A percentile compares a stretch with the other conserved stretches of the same genome.
These are phyloP conservation scores for Rickenella mellea DNA, from an alignment of 768 basidiomycete species.

Conservation along the genomic window DNA sequence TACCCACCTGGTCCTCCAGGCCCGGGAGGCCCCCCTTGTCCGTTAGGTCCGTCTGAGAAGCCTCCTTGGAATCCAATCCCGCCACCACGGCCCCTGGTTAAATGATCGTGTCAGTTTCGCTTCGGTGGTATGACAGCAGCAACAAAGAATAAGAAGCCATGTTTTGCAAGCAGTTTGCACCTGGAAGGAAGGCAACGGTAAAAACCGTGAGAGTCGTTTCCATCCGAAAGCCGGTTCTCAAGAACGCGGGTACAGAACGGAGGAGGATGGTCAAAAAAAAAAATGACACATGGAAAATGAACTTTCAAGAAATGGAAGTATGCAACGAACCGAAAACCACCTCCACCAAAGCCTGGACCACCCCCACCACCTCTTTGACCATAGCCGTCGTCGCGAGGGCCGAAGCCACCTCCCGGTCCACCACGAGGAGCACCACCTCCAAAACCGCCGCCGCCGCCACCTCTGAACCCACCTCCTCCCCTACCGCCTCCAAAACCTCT, in stretches of 20 bases:
- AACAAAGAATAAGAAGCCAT: too few species aligned
- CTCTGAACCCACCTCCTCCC: slow-evolving; percentile 21
- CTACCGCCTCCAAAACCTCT: slow-evolving; percentile 19
- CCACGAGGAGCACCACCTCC: slow-evolving; percentile 17
- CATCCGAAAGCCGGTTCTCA: too few species aligned
- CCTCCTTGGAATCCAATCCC: slow-evolving; percentile 15
- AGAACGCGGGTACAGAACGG: too few species aligned
- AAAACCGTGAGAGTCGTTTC: too few species aligned
- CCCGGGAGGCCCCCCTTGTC: slow-evolving; percentile 23
- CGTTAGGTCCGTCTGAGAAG: slow-evolving; percentile 30
- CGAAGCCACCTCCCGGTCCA: slow-evolving; percentile 19
- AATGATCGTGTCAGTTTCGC: neutral
- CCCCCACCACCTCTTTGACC: slow-evolving; percentile 20
- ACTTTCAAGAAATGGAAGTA: neutral
- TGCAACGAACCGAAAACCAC: slow-evolving; percentile 15
- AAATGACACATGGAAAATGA: neutral
- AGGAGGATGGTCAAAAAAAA: neutral
- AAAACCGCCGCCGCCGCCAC: slow-evolving; percentile 22
- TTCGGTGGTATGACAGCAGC: slow-evolving; percentile 1
- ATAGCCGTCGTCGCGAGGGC: slow-evolving; percentile 28
- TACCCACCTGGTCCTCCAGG: slow-evolving; percentile 27
- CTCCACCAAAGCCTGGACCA: slow-evolving; percentile 15
- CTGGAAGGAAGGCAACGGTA: too few species aligned
- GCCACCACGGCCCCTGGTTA: slow-evolving; percentile 10
- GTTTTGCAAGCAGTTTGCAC: too few species aligned